Percentiles rank a stretch among this genome's conserved stretches.
Evolutionary conservation across 345 rosid species (phyloP).

Genomic region (Dimocarpus longan): DNA sequence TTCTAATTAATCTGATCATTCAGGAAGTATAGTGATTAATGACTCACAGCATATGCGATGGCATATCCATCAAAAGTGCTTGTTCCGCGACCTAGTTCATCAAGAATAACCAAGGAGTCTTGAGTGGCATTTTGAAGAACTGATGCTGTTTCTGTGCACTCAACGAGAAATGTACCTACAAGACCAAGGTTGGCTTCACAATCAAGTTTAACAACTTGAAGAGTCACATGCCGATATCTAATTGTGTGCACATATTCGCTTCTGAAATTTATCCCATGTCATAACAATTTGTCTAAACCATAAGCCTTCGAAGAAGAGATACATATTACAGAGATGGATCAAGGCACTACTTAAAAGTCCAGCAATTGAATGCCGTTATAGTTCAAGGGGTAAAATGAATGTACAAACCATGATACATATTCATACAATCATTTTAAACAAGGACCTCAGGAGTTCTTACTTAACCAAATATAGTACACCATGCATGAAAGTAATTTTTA

Average conservation of each 20-base stretch:
- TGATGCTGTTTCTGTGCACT: conserved; percentile 95
- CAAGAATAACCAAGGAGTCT: conserved; percentile 90
- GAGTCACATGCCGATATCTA: neutral
- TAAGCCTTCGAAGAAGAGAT: neutral
- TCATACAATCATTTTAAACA: neutral
- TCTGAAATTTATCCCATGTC: conserved; percentile 1
- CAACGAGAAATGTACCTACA: conserved; percentile 89
- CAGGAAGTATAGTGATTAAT: neutral
- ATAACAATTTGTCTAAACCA: neutral
- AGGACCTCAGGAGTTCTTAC: neutral
- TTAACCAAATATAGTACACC: neutral
- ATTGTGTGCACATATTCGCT: neutral
- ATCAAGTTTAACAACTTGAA: conserved; percentile 20
- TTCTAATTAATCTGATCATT: neutral
- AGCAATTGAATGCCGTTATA: neutral
- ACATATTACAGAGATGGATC: neutral
- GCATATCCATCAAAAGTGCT: conserved; percentile 98
- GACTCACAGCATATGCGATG: conserved; percentile 84
- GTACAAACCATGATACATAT: neutral
- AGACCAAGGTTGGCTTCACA: conserved; percentile 12
- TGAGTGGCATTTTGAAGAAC: conserved; percentile 92
- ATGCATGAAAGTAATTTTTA: neutral
- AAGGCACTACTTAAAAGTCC: neutral
- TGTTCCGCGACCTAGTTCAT: conserved; percentile 95
- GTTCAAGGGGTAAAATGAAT: neutral